Conservation (phyloP, 345 rosid species). For the Trapa incisa region DNA sequence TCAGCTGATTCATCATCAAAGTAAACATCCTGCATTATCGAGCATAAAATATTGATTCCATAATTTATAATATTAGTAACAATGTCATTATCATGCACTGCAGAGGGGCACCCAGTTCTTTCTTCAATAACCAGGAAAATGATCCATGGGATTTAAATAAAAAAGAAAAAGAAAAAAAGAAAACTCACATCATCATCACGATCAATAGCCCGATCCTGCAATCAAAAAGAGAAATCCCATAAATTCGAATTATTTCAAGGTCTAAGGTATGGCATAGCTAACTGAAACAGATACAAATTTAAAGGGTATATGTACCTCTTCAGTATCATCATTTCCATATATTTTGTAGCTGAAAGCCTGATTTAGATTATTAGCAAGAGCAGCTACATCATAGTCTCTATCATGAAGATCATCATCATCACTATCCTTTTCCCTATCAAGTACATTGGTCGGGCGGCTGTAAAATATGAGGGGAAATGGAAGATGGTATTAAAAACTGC, state of each 20-base stretch:
- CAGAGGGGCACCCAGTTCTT: neutral
- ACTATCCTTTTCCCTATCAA: slow-evolving; percentile 86
- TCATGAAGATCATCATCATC: slow-evolving; percentile 88
- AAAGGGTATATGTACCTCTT: slow-evolving; percentile 42
- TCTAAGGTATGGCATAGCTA: neutral
- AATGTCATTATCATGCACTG: too few relatives aligned
- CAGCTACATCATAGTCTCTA: slow-evolving; percentile 91
- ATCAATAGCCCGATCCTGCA: slow-evolving; percentile 65
- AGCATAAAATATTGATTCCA: too few relatives aligned
- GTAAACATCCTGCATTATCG: slow-evolving; percentile 66
- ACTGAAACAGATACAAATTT: neutral
- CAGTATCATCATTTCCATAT: slow-evolving; percentile 69
- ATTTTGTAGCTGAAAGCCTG: slow-evolving; percentile 87
- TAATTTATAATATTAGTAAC: too few relatives aligned
- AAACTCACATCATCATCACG: slow-evolving; percentile 64
- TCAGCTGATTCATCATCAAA: slow-evolving; percentile 92
- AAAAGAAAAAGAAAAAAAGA: slow-evolving; percentile 3
- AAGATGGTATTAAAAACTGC: too few relatives aligned
- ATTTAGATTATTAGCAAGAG: slow-evolving; percentile 79
- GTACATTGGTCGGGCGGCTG: slow-evolving; percentile 92
- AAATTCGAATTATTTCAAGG: neutral
- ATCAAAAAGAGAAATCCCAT: slow-evolving; percentile 10
- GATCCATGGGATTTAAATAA: neutral
- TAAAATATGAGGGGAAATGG: slow-evolving; percentile 1
- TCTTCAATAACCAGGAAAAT: neutral